Evolutionary conservation across 768 basidiomycete genomes (phyloP).

Genomic region (Trametes cubensis): DNA sequence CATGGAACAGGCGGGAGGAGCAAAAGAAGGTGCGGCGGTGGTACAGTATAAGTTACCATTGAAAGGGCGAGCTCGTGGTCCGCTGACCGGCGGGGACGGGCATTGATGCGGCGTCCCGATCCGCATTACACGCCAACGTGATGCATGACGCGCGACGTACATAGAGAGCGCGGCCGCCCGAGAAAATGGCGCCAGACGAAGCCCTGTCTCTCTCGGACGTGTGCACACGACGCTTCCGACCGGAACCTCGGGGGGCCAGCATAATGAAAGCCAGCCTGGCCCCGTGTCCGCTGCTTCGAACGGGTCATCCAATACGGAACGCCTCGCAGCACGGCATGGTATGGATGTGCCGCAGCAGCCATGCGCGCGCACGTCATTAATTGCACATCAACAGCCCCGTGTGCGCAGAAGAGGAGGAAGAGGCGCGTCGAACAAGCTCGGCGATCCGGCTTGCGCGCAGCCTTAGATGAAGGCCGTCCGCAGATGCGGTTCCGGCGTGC

Average conservation of each 20-base stretch:
- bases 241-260: background rate
- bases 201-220: background rate
- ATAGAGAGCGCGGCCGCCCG: constrained; percentile 10
- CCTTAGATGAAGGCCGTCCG: constrained; percentile 3
- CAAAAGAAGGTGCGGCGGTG: background rate
- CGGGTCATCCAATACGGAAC: background rate
- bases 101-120: constrained; percentile 11
- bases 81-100: constrained; percentile 20
- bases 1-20: constrained; percentile 4
- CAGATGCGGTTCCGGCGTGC: background rate
- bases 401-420: constrained; percentile 7
- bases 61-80: background rate
- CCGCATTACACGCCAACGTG: background rate
- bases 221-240: constrained; percentile 2
- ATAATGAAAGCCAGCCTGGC: background rate
- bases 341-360: background rate
- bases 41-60: constrained; percentile 19
- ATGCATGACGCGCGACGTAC: constrained; percentile 12
- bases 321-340: background rate
- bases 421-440: background rate
- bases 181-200: constrained; percentile 18
- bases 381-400: constrained; percentile 1
- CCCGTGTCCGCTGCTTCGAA: constrained; percentile 11
- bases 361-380: background rate
- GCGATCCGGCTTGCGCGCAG: background rate